Evolutionary conservation across 257 asterid genomes (phyloP).

Genomic region (Solanum verrucosum): DNA sequence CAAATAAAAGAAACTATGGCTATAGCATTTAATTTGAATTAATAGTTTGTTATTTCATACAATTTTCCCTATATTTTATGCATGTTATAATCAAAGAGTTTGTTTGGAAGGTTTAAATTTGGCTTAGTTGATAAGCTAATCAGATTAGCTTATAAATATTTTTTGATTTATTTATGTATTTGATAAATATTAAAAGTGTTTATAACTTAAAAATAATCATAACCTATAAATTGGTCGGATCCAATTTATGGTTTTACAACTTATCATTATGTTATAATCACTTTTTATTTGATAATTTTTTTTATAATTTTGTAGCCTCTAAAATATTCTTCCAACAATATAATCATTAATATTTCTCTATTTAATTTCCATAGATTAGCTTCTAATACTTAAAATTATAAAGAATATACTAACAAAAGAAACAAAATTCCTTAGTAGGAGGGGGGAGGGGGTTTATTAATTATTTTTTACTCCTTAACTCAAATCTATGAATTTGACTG

Average conservation of each 20-base stretch:
- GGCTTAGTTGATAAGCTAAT: not conserved
- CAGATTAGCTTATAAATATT: not conserved
- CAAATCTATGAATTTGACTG: not conserved
- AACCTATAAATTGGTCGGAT: not conserved
- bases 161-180: not conserved
- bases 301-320: not conserved
- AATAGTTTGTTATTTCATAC: no score
- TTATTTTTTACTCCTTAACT: not conserved
- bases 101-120: not conserved
- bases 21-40: no score
- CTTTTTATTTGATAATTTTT: not conserved
- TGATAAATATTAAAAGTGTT: not conserved
- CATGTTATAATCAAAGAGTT: not conserved
- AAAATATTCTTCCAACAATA: not conserved
- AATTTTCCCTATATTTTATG: not conserved
- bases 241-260: not conserved
- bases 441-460: not conserved
- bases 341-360: not conserved
- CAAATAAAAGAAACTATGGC: no score
- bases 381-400: not conserved
- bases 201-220: not conserved
- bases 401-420: not conserved
- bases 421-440: not conserved
- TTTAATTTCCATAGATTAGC: not conserved
- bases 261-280: not conserved